Conservation (phyloP, 495 filamentous ascomycete genomes). For the Penicillium nucicola region DNA sequence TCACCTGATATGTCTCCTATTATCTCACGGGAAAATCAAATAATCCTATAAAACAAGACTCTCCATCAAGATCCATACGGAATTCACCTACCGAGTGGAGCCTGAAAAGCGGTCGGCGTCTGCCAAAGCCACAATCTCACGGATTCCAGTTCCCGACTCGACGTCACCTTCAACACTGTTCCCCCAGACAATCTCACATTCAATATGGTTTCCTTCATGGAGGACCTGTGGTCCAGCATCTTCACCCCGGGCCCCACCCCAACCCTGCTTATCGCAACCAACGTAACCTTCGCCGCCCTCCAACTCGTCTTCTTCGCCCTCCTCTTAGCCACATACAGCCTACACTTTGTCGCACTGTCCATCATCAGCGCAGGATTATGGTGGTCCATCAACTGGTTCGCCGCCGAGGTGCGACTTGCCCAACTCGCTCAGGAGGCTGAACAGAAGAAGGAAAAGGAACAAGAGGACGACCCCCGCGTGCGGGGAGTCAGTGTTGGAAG, state of each 20-base stretch:
- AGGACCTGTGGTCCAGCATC: constrained; percentile 83
- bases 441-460: constrained; percentile 28
- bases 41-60: too few species aligned
- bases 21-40: too few species aligned
- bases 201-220: constrained; percentile 75
- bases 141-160: constrained; percentile 24
- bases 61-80: too few species aligned
- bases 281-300: constrained; percentile 80
- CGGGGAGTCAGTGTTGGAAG: constrained; percentile 36
- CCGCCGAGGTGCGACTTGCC: constrained; percentile 66
- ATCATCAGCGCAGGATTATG: constrained; percentile 76
- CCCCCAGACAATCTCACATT: neutral
- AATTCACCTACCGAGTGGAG: too few species aligned
- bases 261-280: constrained; percentile 85
- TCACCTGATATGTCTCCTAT: too few species aligned
- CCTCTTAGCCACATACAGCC: constrained; percentile 75
- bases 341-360: constrained; percentile 84
- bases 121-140: neutral
- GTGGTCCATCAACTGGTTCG: constrained; percentile 97
- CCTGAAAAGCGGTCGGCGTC: neutral
- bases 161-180: constrained; percentile 11
- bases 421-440: constrained; percentile 55
- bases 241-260: constrained; percentile 88
- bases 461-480: constrained; percentile 21
- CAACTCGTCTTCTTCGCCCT: constrained; percentile 75